Conservation (phyloP, 805 yeast species). For the Ascoidea rubescens region DNA sequence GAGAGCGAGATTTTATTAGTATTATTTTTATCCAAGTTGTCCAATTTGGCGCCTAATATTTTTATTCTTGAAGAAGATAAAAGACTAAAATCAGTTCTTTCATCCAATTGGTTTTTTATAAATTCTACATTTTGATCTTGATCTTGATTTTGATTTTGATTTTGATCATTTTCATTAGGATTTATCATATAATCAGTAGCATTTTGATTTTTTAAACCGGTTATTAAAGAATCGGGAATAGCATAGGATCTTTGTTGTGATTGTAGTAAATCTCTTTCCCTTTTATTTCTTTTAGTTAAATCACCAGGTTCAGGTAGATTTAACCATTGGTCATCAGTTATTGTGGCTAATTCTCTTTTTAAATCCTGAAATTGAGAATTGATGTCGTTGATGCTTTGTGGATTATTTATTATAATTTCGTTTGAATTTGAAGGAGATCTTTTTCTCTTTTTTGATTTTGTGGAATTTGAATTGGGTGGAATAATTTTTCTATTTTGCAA, state of each 20-base stretch:
- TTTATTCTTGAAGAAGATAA: constrained; percentile 53
- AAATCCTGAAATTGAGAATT: constrained; percentile 53
- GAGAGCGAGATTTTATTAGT: constrained; percentile 12
- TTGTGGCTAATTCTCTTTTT: constrained; percentile 42
- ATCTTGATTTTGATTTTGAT: constrained; percentile 4
- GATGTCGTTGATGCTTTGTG: constrained; percentile 16
- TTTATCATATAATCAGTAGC: constrained; percentile 22
- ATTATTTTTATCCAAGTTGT: constrained; percentile 16
- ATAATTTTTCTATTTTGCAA: constrained; percentile 21
- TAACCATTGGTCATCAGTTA: constrained; percentile 67
- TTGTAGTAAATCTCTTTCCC: constrained; percentile 50
- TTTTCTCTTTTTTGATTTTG: constrained; percentile 14
- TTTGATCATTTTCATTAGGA: constrained; percentile 13
- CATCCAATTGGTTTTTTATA: constrained; percentile 11
- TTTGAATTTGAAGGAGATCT: constrained; percentile 6
- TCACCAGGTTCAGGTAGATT: constrained; percentile 81
- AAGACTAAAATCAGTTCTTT: constrained; percentile 31
- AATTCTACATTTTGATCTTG: constrained; percentile 2
- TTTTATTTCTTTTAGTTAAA: constrained; percentile 64
- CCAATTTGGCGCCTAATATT: constrained; percentile 40
- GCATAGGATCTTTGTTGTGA: constrained; percentile 62
- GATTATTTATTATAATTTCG: constrained; percentile 5
- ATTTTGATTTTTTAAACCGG: constrained; percentile 19
- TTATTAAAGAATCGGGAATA: constrained; percentile 59
- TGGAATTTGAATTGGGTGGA: constrained; percentile 14